Conservation (phyloP, 768 basidiomycete genomes). For the Cyclocybe aegerita region DNA sequence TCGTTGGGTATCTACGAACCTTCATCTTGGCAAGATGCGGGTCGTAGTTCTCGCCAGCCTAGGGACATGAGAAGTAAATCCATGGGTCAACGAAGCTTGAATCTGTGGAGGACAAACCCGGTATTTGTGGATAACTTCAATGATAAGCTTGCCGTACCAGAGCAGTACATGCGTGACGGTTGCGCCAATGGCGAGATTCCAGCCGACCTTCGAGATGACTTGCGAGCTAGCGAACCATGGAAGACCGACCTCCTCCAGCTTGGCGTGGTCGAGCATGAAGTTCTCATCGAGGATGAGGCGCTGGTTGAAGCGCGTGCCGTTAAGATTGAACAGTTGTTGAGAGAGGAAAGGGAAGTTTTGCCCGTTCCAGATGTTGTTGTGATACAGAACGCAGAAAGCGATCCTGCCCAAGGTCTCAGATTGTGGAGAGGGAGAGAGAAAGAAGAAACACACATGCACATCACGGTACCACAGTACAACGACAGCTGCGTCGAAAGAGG, state of each 20-base stretch:
- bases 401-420: constrained; percentile 24
- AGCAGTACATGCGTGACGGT: constrained; percentile 51
- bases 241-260: constrained; percentile 44
- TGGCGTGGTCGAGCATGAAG: constrained; percentile 45
- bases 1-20: constrained; percentile 6
- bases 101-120: constrained; percentile 24
- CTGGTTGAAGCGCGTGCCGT: constrained; percentile 54
- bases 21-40: constrained; percentile 59
- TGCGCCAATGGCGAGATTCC: constrained; percentile 40
- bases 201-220: constrained; percentile 38
- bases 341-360: constrained; percentile 62
- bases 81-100: not conserved
- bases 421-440: constrained; percentile 3
- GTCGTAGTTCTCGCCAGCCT: constrained; percentile 40
- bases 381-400: constrained; percentile 42
- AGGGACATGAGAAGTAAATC: constrained; percentile 9
- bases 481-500: constrained; percentile 57
- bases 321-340: constrained; percentile 49
- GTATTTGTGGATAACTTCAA: constrained; percentile 39
- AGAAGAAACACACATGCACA: constrained; percentile 46
- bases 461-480: constrained; percentile 43
- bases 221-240: constrained; percentile 49
- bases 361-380: constrained; percentile 54
- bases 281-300: constrained; percentile 50
- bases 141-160: constrained; percentile 54